A percentile compares a stretch with the other conserved stretches of the same genome.
These are phyloP conservation scores for Lithohypha guttulata DNA, from an alignment of 2,329 filamentous ascomycete species.

Conservation along the genomic window DNA sequence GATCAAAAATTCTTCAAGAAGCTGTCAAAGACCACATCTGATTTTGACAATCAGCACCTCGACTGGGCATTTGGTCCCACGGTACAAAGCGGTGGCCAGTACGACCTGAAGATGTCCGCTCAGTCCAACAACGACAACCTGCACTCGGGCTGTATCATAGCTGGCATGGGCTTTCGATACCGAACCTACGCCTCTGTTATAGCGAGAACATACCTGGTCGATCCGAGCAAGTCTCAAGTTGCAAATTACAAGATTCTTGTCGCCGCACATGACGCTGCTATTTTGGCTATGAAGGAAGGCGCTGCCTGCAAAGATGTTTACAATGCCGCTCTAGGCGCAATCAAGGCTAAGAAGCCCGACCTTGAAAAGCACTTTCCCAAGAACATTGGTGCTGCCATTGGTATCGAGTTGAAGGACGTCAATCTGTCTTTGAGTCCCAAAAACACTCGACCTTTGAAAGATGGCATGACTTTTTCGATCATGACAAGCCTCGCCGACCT, in stretches of 20 bases:
- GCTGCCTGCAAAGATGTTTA: conserved; percentile 82
- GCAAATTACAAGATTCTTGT: conserved; percentile 83
- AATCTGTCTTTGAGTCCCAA: conserved; percentile 80
- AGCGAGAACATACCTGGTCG: conserved; percentile 87
- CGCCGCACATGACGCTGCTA: conserved; percentile 73
- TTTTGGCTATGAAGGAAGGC: conserved; percentile 85
- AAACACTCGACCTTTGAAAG: conserved; percentile 70
- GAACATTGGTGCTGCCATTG: conserved; percentile 83
- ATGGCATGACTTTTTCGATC: conserved; percentile 92
- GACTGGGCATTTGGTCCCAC: conserved; percentile 90
- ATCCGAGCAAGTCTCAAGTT: conserved; percentile 93
- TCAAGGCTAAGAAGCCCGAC: conserved; percentile 87
- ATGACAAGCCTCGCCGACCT: conserved; percentile 85
- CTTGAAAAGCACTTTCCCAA: conserved; percentile 91
- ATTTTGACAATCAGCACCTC: conserved; percentile 78
- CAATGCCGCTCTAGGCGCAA: conserved; percentile 65
- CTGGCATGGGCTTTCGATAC: conserved; percentile 83
- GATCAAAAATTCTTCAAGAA: conserved; percentile 87
- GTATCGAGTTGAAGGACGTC: conserved; percentile 77
- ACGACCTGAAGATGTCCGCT: conserved; percentile 71
- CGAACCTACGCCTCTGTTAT: conserved; percentile 92
- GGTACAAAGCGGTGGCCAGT: conserved; percentile 90
- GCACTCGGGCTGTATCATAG: conserved; percentile 87
- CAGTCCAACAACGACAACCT: conserved; percentile 68
- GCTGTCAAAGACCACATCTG: conserved; percentile 68